Conservation (phyloP, 208 protist species). For the Porcisia hertigi region DNA sequence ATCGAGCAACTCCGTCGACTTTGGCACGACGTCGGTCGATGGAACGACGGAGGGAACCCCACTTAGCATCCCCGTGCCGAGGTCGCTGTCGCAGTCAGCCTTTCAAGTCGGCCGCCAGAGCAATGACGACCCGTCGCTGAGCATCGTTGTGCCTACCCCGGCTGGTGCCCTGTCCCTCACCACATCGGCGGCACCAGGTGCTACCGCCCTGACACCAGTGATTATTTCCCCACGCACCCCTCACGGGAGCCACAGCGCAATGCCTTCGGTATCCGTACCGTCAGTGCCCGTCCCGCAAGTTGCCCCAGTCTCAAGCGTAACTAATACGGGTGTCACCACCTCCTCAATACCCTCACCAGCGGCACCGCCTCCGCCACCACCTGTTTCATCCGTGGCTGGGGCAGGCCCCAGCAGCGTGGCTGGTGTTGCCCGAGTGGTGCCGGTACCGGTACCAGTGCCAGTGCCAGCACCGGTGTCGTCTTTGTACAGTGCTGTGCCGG, state of each 20-base stretch:
- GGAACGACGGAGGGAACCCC: conserved; percentile 25
- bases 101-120: conserved; percentile 29
- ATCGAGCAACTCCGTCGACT: conserved; percentile 23
- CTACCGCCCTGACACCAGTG: neutral
- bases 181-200: conserved; percentile 8
- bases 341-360: neutral
- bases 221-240: conserved; percentile 8
- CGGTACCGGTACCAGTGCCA: conserved; percentile 35
- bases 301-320: neutral
- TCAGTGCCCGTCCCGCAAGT: neutral
- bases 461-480: conserved; percentile 23
- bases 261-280: conserved; percentile 6
- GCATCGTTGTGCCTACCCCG: conserved; percentile 30
- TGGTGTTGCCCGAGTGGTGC: conserved; percentile 13
- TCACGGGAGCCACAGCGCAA: neutral
- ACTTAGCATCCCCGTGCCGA: conserved; percentile 46
- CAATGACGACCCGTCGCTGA: conserved; percentile 13
- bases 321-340: neutral
- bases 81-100: conserved; percentile 10
- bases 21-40: neutral
- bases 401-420: neutral
- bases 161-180: conserved; percentile 31
- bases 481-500: neutral
- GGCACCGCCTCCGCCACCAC: neutral
- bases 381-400: neutral